A percentile compares a stretch with the other conserved stretches of the same genome.
phyloP scores from a whole-genome alignment of 345 rosid species.

The Cardamine occulta region DNA sequence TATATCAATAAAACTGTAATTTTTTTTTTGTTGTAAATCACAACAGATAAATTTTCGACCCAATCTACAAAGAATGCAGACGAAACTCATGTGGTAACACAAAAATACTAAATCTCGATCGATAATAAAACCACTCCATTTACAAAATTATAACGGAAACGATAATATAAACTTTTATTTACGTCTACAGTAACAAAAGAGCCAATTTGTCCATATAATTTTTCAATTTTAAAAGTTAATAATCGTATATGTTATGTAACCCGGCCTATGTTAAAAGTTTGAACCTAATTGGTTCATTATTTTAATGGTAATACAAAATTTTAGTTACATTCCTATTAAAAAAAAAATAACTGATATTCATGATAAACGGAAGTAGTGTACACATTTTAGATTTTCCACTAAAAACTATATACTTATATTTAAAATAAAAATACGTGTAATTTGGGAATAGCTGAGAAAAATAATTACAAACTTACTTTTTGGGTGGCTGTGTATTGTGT shows the following conservation, averaged over 20 bases:
- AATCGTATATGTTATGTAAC: no score
- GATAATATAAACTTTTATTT: no score
- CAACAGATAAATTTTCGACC: background rate
- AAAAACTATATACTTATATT: no score
- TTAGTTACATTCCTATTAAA: no score
- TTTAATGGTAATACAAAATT: no score
- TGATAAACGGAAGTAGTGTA: no score
- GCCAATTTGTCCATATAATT: background rate
- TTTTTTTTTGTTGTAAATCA: background rate
- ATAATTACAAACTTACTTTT: constrained; percentile 18
- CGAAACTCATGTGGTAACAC: background rate
- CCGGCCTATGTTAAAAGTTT: no score
- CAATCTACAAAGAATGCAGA: background rate
- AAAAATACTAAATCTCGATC: background rate
- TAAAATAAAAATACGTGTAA: no score
- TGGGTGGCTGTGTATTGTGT: constrained; percentile 18
- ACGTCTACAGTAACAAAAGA: background rate
- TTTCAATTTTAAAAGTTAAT: background rate
- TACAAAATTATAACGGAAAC: no score
- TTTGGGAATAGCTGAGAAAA: constrained; percentile 9
- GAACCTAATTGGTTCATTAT: no score
- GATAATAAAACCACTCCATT: background rate
- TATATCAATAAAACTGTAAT: background rate
- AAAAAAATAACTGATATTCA: no score
- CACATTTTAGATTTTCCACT: no score